A percentile compares a stretch with the other conserved stretches of the same genome.
These are phyloP conservation scores for Viscum album DNA, from an alignment of 177 flowering plant genomes.

Conservation along the genomic window DNA sequence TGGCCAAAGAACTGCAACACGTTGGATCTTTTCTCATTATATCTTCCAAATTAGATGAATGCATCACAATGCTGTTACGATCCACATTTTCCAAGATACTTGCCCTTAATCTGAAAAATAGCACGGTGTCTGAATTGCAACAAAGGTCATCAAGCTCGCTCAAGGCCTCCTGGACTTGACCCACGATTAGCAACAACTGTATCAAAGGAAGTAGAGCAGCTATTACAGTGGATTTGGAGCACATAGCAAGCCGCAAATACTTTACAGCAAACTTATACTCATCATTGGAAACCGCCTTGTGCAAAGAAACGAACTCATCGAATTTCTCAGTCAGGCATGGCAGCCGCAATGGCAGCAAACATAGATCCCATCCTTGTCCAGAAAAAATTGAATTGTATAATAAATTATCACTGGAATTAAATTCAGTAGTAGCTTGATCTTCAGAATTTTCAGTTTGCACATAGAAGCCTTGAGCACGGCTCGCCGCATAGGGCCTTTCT, in stretches of 20 bases:
- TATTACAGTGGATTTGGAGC: constrained; percentile 34
- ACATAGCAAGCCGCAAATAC: constrained; percentile 44
- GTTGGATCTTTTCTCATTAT: constrained; percentile 60
- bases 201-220: constrained; percentile 62
- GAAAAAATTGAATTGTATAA: constrained; percentile 24
- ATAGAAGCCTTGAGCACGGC: constrained; percentile 20
- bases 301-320: constrained; percentile 22
- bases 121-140: constrained; percentile 22
- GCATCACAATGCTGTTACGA: constrained; percentile 20
- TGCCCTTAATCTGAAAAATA: constrained; percentile 49
- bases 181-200: constrained; percentile 72
- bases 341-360: constrained; percentile 50
- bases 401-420: constrained; percentile 15
- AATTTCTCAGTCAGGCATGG: constrained; percentile 22
- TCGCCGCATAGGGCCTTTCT: constrained; percentile 10
- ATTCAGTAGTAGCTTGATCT: constrained; percentile 14
- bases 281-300: constrained; percentile 21
- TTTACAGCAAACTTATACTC: constrained; percentile 46
- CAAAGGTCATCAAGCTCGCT: constrained; percentile 40
- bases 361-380: constrained; percentile 34
- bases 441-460: constrained; percentile 20
- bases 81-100: constrained; percentile 40
- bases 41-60: constrained; percentile 44
- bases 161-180: constrained; percentile 50
- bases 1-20: constrained; percentile 38